phyloP scores from a whole-genome alignment of 2,329 filamentous ascomycete genomes.

The Penicillium sp. region DNA sequence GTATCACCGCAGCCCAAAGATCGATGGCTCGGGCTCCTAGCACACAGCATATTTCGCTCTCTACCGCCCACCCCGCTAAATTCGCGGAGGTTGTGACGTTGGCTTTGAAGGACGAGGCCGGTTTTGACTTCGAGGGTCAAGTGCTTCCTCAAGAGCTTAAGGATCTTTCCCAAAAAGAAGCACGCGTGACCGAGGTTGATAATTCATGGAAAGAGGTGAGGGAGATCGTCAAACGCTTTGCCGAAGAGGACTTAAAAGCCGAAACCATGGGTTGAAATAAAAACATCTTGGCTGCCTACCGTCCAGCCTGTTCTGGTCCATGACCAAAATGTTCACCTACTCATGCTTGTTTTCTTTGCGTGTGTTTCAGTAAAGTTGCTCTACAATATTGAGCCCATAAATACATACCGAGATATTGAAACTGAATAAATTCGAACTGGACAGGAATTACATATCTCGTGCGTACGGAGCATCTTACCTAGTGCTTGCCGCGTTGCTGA shows the following conservation, averaged over 20 bases:
- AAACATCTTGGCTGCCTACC: not conserved
- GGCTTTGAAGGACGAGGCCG: not conserved
- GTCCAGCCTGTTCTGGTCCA: not conserved
- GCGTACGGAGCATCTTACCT: too few species aligned
- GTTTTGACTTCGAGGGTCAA: constrained; percentile 4
- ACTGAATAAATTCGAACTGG: too few species aligned
- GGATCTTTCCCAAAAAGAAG: not conserved
- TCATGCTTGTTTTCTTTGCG: too few species aligned
- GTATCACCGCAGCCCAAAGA: constrained; percentile 71
- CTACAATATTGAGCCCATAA: too few species aligned
- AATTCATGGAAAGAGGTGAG: constrained; percentile 3
- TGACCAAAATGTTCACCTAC: too few species aligned
- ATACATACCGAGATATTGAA: too few species aligned
- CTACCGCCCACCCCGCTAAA: constrained; percentile 94
- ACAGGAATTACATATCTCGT: too few species aligned
- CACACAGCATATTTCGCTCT: constrained; percentile 73
- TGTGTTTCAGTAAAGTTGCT: too few species aligned
- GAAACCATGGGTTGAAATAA: not conserved
- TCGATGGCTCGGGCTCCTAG: constrained; percentile 58
- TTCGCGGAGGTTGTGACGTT: constrained; percentile 55
- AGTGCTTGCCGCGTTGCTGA: too few species aligned
- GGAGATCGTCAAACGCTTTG: constrained; percentile 1
- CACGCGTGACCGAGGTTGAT: not conserved
- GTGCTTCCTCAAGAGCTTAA: constrained; percentile 2
- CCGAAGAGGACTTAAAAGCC: not conserved